Base-by-base conservation (phyloP, 495 filamentous ascomycete species). In the Poronia punctata region DNA sequence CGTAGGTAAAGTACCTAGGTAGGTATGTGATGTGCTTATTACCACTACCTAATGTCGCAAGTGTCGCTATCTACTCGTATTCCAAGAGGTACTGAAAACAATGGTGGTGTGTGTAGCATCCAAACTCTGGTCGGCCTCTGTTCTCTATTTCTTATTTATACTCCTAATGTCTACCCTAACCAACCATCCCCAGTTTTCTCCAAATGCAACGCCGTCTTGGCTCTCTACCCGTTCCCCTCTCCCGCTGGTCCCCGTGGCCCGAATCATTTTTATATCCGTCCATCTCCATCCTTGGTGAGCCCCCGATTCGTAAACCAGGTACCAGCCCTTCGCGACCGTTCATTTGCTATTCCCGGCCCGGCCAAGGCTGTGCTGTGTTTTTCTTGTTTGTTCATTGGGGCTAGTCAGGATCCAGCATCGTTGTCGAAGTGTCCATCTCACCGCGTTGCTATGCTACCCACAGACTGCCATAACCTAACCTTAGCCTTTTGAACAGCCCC, bases 181-280 rank as follows among this genome's bases (percentile, higher is more conserved):
- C 7, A 25, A 20, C 30, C 19, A 40, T 48, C 44, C 40, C 29
- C 44, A 48, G 39, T 36, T 51, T 42, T 51, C 43, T 33, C 26
- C 25, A 31, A 41, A 24, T 10, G 40, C 23, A 26, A 32, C 32
- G 19, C 35, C 27, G 42, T 15, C 42, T 27, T 33, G 35, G 42
- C 34, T 27, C 24, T 31, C 14, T 19, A 34, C 42, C 35, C 19
- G 18, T 12, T 22, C 27, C 27, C 25, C 11, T 33, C n/a, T n/a
- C n/a, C n/a, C n/a, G n/a, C n/a, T n/a, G n/a, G n/a, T n/a, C n/a
- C 16, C 31, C 31, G 31, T 33, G 3, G 33, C 34, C 42, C 42
- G 28, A 38, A 27, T n/a, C 20, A 22, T 20, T 27, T 38, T 38
- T 45, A 38, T 45, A 38, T 23, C 35, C 24, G 33, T 45, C 35